Evolutionary conservation across 176 grass and related monocot species (phyloP).

Genomic region (Stipa capillata): DNA sequence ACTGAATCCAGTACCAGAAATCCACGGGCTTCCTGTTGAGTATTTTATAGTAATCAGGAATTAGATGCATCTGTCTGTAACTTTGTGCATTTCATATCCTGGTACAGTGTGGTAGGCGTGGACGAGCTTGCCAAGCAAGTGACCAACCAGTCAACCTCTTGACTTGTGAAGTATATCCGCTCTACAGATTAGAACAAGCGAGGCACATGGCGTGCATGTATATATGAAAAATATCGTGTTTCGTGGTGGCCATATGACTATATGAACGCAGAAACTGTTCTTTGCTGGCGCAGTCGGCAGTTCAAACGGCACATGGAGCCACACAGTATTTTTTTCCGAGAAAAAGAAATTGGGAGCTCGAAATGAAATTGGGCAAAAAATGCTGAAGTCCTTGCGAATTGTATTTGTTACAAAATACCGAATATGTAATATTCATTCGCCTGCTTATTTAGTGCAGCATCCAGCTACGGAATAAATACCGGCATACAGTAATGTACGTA

Average conservation of each 20-base stretch:
- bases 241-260: too few species aligned
- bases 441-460: too few species aligned
- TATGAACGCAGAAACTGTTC: not conserved
- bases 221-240: too few species aligned
- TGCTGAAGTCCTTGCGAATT: not conserved
- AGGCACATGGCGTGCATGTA: not conserved
- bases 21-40: not conserved
- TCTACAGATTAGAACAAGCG: not conserved
- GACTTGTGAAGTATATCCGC: not conserved
- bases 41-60: not conserved
- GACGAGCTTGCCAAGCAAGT: not conserved
- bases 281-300: not conserved
- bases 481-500: too few species aligned
- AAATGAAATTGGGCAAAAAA: not conserved
- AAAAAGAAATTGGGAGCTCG: not conserved
- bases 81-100: not conserved
- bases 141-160: not conserved
- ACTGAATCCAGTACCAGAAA: too few species aligned
- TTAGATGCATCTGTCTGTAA: not conserved
- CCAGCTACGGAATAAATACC: not conserved
- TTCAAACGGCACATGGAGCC: too few species aligned
- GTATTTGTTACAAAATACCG: too few species aligned
- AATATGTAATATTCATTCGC: not conserved
- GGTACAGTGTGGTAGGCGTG: not conserved
- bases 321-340: not conserved